Conservation (phyloP, 768 basidiomycete genomes). For the Hericium rajendrae region DNA sequence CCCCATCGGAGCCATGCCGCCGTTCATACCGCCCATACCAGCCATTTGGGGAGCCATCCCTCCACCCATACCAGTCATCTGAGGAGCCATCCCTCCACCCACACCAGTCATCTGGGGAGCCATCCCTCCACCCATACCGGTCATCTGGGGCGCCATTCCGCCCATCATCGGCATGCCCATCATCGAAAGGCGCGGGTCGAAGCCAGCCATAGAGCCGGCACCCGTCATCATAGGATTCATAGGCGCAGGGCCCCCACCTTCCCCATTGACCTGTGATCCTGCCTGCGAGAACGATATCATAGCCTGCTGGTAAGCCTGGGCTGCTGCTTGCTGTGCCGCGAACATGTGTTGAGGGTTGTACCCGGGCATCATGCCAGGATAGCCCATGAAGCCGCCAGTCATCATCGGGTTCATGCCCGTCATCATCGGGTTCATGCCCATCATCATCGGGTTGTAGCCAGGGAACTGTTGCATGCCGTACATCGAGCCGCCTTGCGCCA, state of each 20-base stretch:
- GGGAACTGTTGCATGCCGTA: slow-evolving; percentile 42
- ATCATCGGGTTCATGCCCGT: slow-evolving; percentile 48
- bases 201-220: slow-evolving; percentile 3
- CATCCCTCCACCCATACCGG: too few species aligned
- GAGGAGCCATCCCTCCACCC: slow-evolving; percentile 10
- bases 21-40: slow-evolving; percentile 14
- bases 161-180: slow-evolving; percentile 15
- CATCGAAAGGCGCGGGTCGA: slow-evolving; percentile 3
- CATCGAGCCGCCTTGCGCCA: slow-evolving; percentile 70
- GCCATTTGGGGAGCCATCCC: too few species aligned
- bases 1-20: slow-evolving; percentile 2
- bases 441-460: slow-evolving; percentile 62
- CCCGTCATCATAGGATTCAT: slow-evolving; percentile 29
- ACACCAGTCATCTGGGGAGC: slow-evolving; percentile 4
- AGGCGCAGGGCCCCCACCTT: slow-evolving; percentile 36
- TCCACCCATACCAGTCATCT: slow-evolving; percentile 16
- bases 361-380: slow-evolving; percentile 43
- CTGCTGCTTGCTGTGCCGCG: slow-evolving; percentile 73
- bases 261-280: slow-evolving; percentile 65
- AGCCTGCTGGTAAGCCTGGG: slow-evolving; percentile 82
- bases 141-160: slow-evolving; percentile 4
- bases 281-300: slow-evolving; percentile 74
- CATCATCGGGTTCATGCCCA: slow-evolving; percentile 46
- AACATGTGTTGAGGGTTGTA: slow-evolving; percentile 73
- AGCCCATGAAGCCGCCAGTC: slow-evolving; percentile 42